phyloP scores from a whole-genome alignment of 352 stramenopile species.

The Globisporangium carolinianum region DNA sequence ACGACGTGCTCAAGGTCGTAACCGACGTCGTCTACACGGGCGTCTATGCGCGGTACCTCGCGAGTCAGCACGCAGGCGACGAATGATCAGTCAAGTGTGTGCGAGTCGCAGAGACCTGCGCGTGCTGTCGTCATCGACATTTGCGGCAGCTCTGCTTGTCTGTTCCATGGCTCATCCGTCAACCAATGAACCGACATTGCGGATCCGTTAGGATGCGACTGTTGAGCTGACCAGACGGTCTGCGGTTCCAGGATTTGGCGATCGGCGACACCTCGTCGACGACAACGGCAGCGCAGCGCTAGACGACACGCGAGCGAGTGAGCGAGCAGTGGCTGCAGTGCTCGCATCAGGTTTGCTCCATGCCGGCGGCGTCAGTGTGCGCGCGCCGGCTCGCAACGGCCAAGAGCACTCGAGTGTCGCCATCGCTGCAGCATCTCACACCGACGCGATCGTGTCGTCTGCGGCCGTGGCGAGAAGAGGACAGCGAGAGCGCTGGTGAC shows the following conservation, averaged over 20 bases:
- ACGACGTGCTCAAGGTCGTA: conserved; percentile 47
- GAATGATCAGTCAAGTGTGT: background rate
- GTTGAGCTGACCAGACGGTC: too few relatives aligned
- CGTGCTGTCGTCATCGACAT: background rate
- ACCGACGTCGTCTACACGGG: conserved; percentile 53
- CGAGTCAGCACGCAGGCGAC: background rate
- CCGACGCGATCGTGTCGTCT: background rate
- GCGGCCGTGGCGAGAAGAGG: conserved; percentile 3
- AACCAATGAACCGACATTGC: too few relatives aligned
- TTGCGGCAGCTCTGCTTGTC: too few relatives aligned
- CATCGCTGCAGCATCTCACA: background rate
- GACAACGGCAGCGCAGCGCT: too few relatives aligned
- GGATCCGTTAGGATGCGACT: too few relatives aligned
- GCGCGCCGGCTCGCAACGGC: background rate
- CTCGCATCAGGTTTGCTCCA: background rate
- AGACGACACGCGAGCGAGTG: background rate
- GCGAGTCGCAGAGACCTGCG: too few relatives aligned
- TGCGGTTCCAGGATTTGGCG: too few relatives aligned
- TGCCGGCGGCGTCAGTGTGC: background rate
- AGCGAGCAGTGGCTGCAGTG: background rate
- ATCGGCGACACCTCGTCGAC: too few relatives aligned
- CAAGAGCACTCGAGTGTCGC: background rate
- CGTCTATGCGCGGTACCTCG: conserved; percentile 40
- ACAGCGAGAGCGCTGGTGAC: background rate
- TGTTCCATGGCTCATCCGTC: too few relatives aligned